Percentiles rank a stretch among this genome's conserved stretches.
These are phyloP conservation scores for Podosphaera leucotricha DNA, from an alignment of 2,329 filamentous ascomycete genomes.

Conservation along the genomic window DNA sequence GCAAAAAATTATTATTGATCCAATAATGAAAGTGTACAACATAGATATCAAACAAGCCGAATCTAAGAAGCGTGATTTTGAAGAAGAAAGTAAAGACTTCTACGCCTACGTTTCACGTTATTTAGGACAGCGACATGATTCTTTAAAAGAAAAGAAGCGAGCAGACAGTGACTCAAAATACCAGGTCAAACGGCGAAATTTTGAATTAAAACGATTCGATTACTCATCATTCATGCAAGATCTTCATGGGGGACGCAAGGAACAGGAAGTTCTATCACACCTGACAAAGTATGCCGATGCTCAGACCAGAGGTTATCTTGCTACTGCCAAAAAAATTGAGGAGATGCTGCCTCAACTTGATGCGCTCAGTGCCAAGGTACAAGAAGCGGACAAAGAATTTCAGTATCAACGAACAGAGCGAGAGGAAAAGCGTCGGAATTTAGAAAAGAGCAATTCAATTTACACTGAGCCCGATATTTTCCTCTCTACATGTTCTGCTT, in stretches of 20 bases:
- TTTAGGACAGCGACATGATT: conserved; percentile 87
- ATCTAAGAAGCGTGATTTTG: conserved; percentile 88
- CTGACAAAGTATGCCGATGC: conserved; percentile 83
- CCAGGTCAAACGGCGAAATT: conserved; percentile 76
- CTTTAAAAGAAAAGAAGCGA: conserved; percentile 90
- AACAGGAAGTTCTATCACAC: conserved; percentile 87
- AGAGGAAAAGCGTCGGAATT: conserved; percentile 71
- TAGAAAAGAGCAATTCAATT: conserved; percentile 67
- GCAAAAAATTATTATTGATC: conserved; percentile 86
- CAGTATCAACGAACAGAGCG: conserved; percentile 86
- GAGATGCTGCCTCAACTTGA: conserved; percentile 71
- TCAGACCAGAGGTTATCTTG: conserved; percentile 63
- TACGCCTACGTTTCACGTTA: conserved; percentile 90
- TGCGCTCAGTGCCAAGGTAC: conserved; percentile 70
- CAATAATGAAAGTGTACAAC: conserved; percentile 73
- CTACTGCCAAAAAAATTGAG: conserved; percentile 70
- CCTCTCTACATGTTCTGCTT: conserved; percentile 15
- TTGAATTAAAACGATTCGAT: conserved; percentile 93
- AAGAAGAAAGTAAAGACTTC: conserved; percentile 96
- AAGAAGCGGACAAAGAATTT: conserved; percentile 85
- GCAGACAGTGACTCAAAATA: conserved; percentile 91
- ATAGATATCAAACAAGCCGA: conserved; percentile 96
- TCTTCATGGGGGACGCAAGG: conserved; percentile 93
- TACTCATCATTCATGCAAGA: conserved; percentile 99
- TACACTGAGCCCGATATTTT: conserved; percentile 46